Evolutionary conservation across 371 early-diverging fungal genomes (phyloP).

Genomic region (Massospora cicadina): DNA sequence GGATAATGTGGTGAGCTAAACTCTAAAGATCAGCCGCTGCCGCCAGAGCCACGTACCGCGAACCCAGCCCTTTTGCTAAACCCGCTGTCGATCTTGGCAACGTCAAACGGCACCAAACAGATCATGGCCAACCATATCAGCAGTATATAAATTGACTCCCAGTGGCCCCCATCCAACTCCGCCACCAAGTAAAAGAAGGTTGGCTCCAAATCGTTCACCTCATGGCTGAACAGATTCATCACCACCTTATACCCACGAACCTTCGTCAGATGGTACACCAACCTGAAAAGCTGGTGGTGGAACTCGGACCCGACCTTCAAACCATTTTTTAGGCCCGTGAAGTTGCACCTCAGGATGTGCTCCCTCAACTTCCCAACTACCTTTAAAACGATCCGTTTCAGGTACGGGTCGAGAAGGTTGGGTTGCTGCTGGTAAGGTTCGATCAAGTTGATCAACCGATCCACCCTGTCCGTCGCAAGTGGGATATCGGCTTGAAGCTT

Average conservation of each 20-base stretch:
- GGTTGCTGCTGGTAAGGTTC: constrained; percentile 7
- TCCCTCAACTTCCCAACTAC: background rate
- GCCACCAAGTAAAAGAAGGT: constrained; percentile 34
- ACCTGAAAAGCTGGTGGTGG: background rate
- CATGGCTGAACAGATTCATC: constrained; percentile 78
- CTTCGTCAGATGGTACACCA: constrained; percentile 47
- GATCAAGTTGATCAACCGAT: background rate
- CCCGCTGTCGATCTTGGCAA: constrained; percentile 60
- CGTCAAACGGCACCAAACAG: constrained; percentile 85
- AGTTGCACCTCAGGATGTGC: background rate
- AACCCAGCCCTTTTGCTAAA: constrained; percentile 12
- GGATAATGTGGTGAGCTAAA: constrained; percentile 30
- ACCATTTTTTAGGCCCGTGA: background rate
- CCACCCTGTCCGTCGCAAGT: background rate
- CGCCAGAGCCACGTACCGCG: constrained; percentile 13
- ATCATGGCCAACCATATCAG: constrained; percentile 77
- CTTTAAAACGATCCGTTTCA: background rate
- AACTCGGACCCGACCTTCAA: background rate
- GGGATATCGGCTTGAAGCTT: background rate
- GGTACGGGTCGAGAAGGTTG: background rate
- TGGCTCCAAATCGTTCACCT: constrained; percentile 75
- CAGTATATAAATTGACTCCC: constrained; percentile 62
- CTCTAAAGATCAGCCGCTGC: background rate
- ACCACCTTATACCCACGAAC: constrained; percentile 80
- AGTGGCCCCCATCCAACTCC: constrained; percentile 15